A percentile compares a stretch with the other conserved stretches of the same genome.
phyloP scores from a whole-genome alignment of 768 basidiomycete species.

The Serendipita vermifera region DNA sequence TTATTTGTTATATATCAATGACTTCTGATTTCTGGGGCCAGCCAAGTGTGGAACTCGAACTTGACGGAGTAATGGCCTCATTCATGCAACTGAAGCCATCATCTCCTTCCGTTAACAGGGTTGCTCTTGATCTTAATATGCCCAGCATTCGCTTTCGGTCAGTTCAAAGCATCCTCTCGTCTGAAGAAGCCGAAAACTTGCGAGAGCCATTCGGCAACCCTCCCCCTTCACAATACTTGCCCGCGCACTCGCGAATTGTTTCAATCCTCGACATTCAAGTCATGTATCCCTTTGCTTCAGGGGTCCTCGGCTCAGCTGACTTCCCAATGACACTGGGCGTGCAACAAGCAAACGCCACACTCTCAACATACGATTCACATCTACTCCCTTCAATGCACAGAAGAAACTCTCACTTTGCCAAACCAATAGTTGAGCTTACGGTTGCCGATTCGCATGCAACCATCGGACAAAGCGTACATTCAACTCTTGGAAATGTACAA shows the following conservation, averaged over 20 bases:
- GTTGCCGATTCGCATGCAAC: background rate
- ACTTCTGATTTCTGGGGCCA: background rate
- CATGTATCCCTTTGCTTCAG: background rate
- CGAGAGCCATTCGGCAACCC: background rate
- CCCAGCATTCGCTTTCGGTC: background rate
- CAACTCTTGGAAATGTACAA: background rate
- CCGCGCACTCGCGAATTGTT: background rate
- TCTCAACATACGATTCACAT: slow-evolving; percentile 5
- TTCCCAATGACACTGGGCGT: background rate
- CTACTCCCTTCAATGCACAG: background rate
- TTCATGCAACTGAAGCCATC: no score
- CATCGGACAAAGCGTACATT: background rate
- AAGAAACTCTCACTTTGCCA: background rate
- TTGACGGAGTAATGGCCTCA: background rate
- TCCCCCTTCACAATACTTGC: background rate
- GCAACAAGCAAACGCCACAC: background rate
- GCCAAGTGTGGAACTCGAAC: background rate
- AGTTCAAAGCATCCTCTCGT: slow-evolving; percentile 4
- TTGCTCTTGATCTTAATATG: background rate
- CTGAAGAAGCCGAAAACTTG: background rate
- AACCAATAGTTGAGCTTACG: background rate
- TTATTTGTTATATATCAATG: background rate
- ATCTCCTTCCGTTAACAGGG: no score
- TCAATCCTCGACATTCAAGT: slow-evolving; percentile 9
- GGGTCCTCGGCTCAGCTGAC: slow-evolving; percentile 3